These are phyloP conservation scores for Ophiostoma himal-ulmi DNA, from an alignment of 2,329 filamentous ascomycete genomes.

Conservation along the genomic window DNA sequence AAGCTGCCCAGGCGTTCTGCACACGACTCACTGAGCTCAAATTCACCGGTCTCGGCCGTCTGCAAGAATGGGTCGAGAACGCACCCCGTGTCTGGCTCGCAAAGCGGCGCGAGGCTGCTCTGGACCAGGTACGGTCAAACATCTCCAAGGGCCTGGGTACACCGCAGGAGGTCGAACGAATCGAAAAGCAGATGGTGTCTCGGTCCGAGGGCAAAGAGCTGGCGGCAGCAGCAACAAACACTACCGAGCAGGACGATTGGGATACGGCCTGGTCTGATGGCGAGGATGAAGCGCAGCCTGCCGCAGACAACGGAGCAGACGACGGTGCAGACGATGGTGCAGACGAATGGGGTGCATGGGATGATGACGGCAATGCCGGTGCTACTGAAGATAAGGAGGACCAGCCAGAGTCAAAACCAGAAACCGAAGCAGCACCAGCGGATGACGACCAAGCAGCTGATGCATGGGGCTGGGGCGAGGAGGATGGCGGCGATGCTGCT, in stretches of 20 bases:
- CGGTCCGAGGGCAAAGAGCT: conserved; percentile 61
- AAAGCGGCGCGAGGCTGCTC: conserved; percentile 71
- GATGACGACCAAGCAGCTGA: conserved; percentile 45
- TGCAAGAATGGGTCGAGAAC: conserved; percentile 74
- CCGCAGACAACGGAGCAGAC: conserved; percentile 32
- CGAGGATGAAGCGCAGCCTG: conserved; percentile 37
- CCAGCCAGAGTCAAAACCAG: conserved; percentile 23
- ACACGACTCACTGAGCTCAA: conserved; percentile 53
- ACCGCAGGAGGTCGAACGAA: conserved; percentile 67
- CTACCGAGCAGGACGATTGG: conserved; percentile 57
- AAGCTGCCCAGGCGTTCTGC: conserved; percentile 59
- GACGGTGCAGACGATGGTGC: conserved; percentile 33
- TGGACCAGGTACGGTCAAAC: conserved; percentile 66
- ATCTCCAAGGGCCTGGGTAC: conserved; percentile 60
- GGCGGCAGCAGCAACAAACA: conserved; percentile 40
- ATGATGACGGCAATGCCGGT: conserved; percentile 33
- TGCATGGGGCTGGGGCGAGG: conserved; percentile 81
- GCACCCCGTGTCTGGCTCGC: conserved; percentile 79
- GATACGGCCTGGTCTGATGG: conserved; percentile 74
- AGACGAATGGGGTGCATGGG: conserved; percentile 36
- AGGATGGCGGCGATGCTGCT: conserved; percentile 41
- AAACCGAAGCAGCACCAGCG: conserved; percentile 13
- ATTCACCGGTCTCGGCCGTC: conserved; percentile 56
- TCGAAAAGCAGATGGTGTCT: conserved; percentile 76
- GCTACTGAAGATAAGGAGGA: conserved; percentile 34